phyloP scores from a whole-genome alignment of 2,329 filamentous ascomycete species.

The Aureobasidium vineae region DNA sequence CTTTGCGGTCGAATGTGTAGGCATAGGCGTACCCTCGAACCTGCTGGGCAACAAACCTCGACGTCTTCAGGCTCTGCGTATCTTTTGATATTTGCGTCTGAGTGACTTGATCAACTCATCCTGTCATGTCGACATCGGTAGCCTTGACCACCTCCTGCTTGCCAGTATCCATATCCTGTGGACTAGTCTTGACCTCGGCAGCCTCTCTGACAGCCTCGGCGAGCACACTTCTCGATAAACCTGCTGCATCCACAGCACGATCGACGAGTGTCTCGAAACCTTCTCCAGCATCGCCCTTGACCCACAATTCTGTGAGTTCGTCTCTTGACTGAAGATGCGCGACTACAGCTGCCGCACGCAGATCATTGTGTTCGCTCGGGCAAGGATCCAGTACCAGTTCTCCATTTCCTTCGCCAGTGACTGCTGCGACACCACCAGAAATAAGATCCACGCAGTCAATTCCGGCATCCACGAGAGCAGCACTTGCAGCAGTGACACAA shows the following conservation, averaged over 20 bases:
- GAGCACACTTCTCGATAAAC: slow-evolving; percentile 59
- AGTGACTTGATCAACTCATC: slow-evolving; percentile 30
- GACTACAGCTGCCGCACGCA: slow-evolving; percentile 82
- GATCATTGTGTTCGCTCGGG: slow-evolving; percentile 71
- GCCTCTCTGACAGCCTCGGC: slow-evolving; percentile 61
- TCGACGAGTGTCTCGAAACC: slow-evolving; percentile 58
- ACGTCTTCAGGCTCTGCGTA: not conserved
- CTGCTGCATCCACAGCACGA: slow-evolving; percentile 62
- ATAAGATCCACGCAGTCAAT: slow-evolving; percentile 95
- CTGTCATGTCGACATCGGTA: slow-evolving; percentile 35
- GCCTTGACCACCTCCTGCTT: slow-evolving; percentile 27
- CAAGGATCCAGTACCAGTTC: slow-evolving; percentile 74
- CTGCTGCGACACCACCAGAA: slow-evolving; percentile 79
- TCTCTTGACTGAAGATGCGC: slow-evolving; percentile 84
- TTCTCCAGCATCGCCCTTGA: slow-evolving; percentile 66
- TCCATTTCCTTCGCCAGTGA: slow-evolving; percentile 35
- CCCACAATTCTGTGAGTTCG: slow-evolving; percentile 92
- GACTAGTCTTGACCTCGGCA: slow-evolving; percentile 41
- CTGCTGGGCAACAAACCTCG: not conserved
- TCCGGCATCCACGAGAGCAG: slow-evolving; percentile 87
- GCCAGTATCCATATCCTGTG: slow-evolving; percentile 12
- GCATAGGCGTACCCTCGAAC: not conserved
- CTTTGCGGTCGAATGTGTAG: not conserved
- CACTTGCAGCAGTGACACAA: slow-evolving; percentile 90
- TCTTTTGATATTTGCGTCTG: not conserved